Evolutionary conservation across 2,329 filamentous ascomycete species (phyloP).

Genomic region (Scedosporium aurantiacum): DNA sequence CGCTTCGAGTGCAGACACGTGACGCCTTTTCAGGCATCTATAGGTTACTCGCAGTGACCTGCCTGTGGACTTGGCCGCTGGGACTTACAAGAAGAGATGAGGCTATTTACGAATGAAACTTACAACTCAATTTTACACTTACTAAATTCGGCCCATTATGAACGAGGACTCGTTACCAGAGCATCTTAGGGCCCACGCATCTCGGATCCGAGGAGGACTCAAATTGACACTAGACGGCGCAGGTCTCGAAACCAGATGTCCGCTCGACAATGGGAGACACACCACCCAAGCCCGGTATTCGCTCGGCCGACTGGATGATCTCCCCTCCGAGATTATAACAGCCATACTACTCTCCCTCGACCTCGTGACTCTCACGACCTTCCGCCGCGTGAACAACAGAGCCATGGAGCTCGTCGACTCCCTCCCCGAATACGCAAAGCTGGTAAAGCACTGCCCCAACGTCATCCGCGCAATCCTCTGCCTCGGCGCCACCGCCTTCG

Average conservation of each 20-base stretch:
- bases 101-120: too few relatives aligned
- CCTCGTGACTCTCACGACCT: conserved; percentile 19
- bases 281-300: background rate
- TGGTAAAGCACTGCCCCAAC: conserved; percentile 19
- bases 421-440: conserved; percentile 21
- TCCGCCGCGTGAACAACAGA: conserved; percentile 22
- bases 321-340: conserved; percentile 19
- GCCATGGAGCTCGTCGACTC: conserved; percentile 24
- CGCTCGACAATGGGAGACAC: conserved; percentile 16
- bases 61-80: too few relatives aligned
- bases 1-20: too few relatives aligned
- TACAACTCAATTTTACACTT: too few relatives aligned
- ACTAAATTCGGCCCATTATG: background rate
- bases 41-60: too few relatives aligned
- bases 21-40: too few relatives aligned
- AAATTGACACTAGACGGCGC: conserved; percentile 12
- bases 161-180: background rate
- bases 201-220: background rate
- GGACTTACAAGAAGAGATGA: too few relatives aligned
- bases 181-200: background rate
- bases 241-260: conserved; percentile 9
- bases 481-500: conserved; percentile 19
- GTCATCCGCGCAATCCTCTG: conserved; percentile 22
- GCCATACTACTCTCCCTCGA: conserved; percentile 19
- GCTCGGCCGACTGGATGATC: conserved; percentile 16